These are phyloP conservation scores for Trichoderma asperelloides DNA, from an alignment of 495 filamentous ascomycete genomes.

Conservation along the genomic window DNA sequence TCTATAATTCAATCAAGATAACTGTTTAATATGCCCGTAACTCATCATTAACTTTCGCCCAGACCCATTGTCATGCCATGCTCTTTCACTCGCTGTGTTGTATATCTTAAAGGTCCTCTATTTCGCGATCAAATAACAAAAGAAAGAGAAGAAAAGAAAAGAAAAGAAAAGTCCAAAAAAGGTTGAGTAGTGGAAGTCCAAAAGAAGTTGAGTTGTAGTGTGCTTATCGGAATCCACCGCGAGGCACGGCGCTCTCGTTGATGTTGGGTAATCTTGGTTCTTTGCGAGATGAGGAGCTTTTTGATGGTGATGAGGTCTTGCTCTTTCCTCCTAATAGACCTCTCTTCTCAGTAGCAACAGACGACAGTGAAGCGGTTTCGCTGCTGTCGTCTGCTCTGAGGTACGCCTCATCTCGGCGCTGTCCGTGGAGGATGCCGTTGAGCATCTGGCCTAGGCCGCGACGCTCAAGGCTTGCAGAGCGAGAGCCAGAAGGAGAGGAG, in stretches of 20 bases:
- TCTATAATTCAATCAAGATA: too few species aligned
- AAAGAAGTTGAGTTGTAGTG: background rate
- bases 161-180: background rate
- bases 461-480: background rate
- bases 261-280: background rate
- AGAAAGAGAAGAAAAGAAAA: background rate
- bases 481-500: background rate
- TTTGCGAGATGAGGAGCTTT: background rate
- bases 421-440: background rate
- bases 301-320: background rate
- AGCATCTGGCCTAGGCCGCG: background rate
- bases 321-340: background rate
- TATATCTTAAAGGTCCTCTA: background rate
- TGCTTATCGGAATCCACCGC: background rate
- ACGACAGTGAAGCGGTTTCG: background rate
- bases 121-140: background rate
- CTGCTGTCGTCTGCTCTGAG: background rate
- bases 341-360: background rate
- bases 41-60: too few species aligned
- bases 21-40: too few species aligned
- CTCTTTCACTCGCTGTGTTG: background rate
- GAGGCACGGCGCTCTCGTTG: background rate
- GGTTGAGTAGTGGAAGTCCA: too few species aligned
- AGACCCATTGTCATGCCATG: too few species aligned
- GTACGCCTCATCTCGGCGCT: background rate